Evolutionary conservation across 257 asterid species (phyloP), one percentile per base, ranked within the genome.

Genomic region (Solanum corneliomulleri): DNA sequence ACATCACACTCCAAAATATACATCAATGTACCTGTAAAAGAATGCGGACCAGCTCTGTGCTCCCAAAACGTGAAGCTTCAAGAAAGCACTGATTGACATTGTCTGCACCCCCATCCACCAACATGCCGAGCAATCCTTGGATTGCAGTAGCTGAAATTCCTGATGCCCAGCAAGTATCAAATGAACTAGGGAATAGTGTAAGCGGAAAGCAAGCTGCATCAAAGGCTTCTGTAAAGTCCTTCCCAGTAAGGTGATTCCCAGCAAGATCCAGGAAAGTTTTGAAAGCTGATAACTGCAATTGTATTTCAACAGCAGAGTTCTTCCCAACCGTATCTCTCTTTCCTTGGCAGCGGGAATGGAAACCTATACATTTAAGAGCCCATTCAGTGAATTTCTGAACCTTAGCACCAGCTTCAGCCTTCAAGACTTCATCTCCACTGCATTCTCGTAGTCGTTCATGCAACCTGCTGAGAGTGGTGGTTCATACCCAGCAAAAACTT

Each of bases 191-290:
- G 94, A 97, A 97, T 81, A 96, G 98, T 6, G 99, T 97, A 68
- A 96, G 98, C 4, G 99, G 99, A 90, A 96, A 97, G 92, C 99
- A 96, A 86, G 99, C 98, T n/a, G 99, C 99, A 88, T 97, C 99
- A 91, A 97, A 97, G 82, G 99, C 99, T 92, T 97, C 99, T 2
- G 99, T 96, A 87, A 95, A 97, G 91, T 96, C 99, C 90, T 97
- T 97, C 88, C 99, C 99, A 0, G 97, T 93, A 81, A 96, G 97
- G 92, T 96, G 92, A 89, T 93, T 93, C 83, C 99, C 99, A 3
- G 98, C 98, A 88, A 95, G 96, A 93, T 97, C 99, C 80, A 97
- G 92, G 92, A 96, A 97, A 23, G 92, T 91, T 94, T 96, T 97
- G 93, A 97, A 97, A 89, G 99, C 99, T 62, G 98, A 96, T 87